Percentiles rank a stretch among this genome's conserved stretches.
Evolutionary conservation across 75 land plant species (phyloP).

Genomic region (Ceratopteris richardii): DNA sequence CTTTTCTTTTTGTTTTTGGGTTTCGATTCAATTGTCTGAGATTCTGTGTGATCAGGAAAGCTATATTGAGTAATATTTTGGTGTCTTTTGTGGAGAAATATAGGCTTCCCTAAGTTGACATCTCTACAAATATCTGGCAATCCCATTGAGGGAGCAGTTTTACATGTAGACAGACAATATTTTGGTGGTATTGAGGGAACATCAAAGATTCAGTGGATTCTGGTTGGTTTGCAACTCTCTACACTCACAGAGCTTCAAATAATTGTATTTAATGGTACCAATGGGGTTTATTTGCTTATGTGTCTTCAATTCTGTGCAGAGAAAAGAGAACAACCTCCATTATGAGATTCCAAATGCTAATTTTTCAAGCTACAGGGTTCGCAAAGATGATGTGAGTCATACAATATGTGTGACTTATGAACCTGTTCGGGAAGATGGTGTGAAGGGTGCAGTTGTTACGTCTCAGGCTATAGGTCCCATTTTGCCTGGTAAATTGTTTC

Average conservation of each 20-base stretch:
- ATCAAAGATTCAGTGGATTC: constrained; percentile 78
- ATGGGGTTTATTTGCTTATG: neutral
- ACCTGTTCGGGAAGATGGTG: constrained; percentile 76
- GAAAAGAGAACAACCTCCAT: constrained; percentile 50
- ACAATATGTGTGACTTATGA: constrained; percentile 80
- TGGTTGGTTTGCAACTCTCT: constrained; percentile 30
- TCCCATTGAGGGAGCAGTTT: constrained; percentile 53
- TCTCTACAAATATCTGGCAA: constrained; percentile 59
- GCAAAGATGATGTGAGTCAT: constrained; percentile 58
- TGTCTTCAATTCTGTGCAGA: constrained; percentile 34
- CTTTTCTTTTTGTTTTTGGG: no score
- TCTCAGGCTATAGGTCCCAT: constrained; percentile 75
- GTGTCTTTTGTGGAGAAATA: neutral
- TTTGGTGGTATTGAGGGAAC: constrained; percentile 94
- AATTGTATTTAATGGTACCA: neutral
- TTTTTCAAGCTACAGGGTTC: constrained; percentile 40
- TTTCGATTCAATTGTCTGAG: no score
- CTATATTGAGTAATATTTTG: no score
- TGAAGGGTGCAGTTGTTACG: constrained; percentile 56
- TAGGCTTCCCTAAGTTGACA: constrained; percentile 56
- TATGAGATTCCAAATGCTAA: constrained; percentile 61
- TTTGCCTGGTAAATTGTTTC: constrained; percentile 56
- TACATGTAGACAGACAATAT: constrained; percentile 69
- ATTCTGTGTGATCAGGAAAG: no score
- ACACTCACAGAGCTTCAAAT: neutral